phyloP scores from a whole-genome alignment of 2,329 filamentous ascomycete genomes.

The Colletotrichum graminicola region DNA sequence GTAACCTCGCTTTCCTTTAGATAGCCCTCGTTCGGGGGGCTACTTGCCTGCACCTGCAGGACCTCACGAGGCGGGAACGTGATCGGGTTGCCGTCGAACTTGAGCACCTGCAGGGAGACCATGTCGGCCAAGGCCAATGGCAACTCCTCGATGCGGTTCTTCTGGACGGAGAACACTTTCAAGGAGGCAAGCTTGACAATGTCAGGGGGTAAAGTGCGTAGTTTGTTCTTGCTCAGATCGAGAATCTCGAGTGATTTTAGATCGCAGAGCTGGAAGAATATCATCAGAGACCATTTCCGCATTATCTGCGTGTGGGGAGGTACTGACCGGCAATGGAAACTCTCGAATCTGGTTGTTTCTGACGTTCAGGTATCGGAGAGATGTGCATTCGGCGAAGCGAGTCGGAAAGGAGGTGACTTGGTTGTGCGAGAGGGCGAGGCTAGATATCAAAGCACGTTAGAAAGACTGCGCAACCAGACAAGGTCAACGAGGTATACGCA shows the following conservation, averaged over 20 bases:
- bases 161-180: slow-evolving; percentile 88
- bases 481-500: slow-evolving; percentile 52
- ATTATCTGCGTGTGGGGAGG: slow-evolving; percentile 31
- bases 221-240: slow-evolving; percentile 90
- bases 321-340: slow-evolving; percentile 67
- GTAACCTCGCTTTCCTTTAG: slow-evolving; percentile 74
- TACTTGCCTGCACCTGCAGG: slow-evolving; percentile 69
- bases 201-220: slow-evolving; percentile 81
- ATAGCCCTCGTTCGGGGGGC: slow-evolving; percentile 66
- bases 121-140: slow-evolving; percentile 90
- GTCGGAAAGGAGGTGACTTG: slow-evolving; percentile 76
- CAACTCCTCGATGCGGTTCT: slow-evolving; percentile 87
- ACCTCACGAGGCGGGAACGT: slow-evolving; percentile 81
- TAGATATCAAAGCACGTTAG: slow-evolving; percentile 51
- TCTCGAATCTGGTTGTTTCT: slow-evolving; percentile 79
- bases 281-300: slow-evolving; percentile 45
- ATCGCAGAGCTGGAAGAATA: slow-evolving; percentile 77
- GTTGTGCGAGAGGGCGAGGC: slow-evolving; percentile 86
- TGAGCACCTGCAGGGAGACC: slow-evolving; percentile 88
- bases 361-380: slow-evolving; percentile 83
- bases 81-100: slow-evolving; percentile 86
- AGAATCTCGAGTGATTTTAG: slow-evolving; percentile 90
- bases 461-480: slow-evolving; percentile 13
- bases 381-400: slow-evolving; percentile 81
- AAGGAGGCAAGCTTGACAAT: slow-evolving; percentile 85